phyloP scores from a whole-genome alignment of 495 filamentous ascomycete species.

The Penicillium pancosmium region DNA sequence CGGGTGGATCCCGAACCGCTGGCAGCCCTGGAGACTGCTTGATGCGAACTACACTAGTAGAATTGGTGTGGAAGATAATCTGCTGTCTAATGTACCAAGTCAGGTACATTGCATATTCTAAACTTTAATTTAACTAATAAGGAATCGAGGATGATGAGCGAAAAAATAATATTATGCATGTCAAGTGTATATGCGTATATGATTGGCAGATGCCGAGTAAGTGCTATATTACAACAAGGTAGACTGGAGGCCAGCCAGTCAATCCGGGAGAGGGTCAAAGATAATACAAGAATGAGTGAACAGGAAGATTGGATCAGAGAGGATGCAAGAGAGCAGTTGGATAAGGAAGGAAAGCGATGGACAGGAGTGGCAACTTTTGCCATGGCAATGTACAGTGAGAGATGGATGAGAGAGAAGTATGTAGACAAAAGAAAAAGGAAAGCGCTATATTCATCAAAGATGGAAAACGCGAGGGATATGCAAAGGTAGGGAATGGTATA shows the following conservation, averaged over 20 bases:
- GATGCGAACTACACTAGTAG: neutral
- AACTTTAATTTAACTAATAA: neutral
- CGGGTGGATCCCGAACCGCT: constrained; percentile 5
- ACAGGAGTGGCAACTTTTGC: constrained; percentile 17
- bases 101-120: neutral
- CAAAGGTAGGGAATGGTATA: constrained; percentile 29
- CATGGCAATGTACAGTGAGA: constrained; percentile 30
- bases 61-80: too few species aligned
- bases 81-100: neutral
- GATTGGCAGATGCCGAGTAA: constrained; percentile 21
- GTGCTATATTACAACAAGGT: constrained; percentile 47
- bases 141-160: neutral
- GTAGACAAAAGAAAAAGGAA: constrained; percentile 33
- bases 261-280: constrained; percentile 17
- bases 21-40: neutral
- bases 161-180: constrained; percentile 19
- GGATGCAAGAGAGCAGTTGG: constrained; percentile 9
- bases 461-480: constrained; percentile 25
- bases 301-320: constrained; percentile 10
- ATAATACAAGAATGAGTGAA: constrained; percentile 27
- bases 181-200: constrained; percentile 24
- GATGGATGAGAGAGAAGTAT: constrained; percentile 11
- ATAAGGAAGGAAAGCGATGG: constrained; percentile 18
- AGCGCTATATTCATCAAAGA: constrained; percentile 26
- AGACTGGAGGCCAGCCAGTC: constrained; percentile 33